Evolutionary conservation across 2,329 filamentous ascomycete genomes (phyloP).

Genomic region (Cryphonectria parasitica): DNA sequence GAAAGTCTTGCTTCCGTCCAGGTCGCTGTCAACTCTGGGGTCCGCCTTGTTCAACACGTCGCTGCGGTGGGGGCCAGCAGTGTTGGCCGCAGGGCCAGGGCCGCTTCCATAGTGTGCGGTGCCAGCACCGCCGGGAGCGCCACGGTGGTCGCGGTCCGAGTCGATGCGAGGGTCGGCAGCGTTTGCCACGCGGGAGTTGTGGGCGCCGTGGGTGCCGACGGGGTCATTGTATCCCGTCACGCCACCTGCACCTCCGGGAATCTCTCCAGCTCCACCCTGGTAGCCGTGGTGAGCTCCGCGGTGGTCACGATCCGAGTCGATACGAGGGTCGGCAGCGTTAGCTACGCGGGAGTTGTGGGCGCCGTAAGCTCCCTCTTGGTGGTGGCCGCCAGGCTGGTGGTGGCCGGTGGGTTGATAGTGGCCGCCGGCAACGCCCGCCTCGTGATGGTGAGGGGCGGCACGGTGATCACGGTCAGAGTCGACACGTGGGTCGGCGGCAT

Average conservation of each 20-base stretch:
- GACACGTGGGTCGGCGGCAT: constrained; percentile 55
- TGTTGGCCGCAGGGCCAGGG: constrained; percentile 48
- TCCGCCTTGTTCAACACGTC: constrained; percentile 60
- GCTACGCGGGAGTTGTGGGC: constrained; percentile 47
- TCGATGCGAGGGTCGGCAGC: constrained; percentile 45
- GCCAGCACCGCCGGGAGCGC: constrained; percentile 30
- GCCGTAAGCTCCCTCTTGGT: constrained; percentile 42
- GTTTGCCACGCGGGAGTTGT: constrained; percentile 41
- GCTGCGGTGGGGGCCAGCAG: constrained; percentile 56
- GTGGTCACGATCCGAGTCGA: constrained; percentile 54
- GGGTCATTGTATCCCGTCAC: constrained; percentile 40
- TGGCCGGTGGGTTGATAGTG: constrained; percentile 41
- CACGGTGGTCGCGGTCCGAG: constrained; percentile 41
- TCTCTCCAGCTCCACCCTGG: constrained; percentile 35
- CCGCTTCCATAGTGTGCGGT: constrained; percentile 24
- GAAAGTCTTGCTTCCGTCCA: constrained; percentile 57
- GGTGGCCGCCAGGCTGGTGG: constrained; percentile 36
- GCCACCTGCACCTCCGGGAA: constrained; percentile 22
- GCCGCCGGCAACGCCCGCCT: constrained; percentile 40
- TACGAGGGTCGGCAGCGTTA: constrained; percentile 55
- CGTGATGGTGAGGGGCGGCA: constrained; percentile 31
- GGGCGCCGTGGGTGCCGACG: constrained; percentile 38
- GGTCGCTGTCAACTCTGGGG: constrained; percentile 59
- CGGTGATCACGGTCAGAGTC: constrained; percentile 53
- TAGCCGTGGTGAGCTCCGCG: constrained; percentile 34